phyloP scores from a whole-genome alignment of 2,329 filamentous ascomycete species.

The Blastomyces percursus region DNA sequence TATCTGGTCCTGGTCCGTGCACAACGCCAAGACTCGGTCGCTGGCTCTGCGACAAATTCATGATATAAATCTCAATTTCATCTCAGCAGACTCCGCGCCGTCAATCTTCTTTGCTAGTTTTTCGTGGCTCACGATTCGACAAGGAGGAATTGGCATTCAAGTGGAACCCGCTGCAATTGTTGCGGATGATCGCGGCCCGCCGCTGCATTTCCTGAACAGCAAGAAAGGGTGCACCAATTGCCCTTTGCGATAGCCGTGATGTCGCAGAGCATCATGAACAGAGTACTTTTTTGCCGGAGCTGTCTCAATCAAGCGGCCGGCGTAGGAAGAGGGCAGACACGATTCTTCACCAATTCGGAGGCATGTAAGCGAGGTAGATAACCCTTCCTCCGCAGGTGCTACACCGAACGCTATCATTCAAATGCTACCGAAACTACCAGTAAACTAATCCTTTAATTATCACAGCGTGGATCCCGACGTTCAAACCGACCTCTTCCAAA shows the following conservation, averaged over 20 bases:
- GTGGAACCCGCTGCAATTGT: background rate
- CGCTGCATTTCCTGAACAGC: background rate
- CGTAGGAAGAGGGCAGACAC: constrained; percentile 9
- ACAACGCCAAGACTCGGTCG: constrained; percentile 8
- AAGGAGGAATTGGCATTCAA: background rate
- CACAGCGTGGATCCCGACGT: constrained; percentile 26
- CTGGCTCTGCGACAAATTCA: background rate
- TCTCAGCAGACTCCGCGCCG: background rate
- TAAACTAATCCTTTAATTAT: background rate
- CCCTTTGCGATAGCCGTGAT: constrained; percentile 17
- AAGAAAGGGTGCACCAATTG: background rate
- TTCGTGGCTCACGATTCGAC: background rate
- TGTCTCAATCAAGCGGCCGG: constrained; percentile 23
- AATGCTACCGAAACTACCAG: background rate
- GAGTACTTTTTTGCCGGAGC: constrained; percentile 29
- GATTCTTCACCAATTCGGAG: constrained; percentile 24
- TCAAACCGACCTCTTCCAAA: constrained; percentile 29
- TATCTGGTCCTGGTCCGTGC: constrained; percentile 12
- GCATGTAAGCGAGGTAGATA: constrained; percentile 24
- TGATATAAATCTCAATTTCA: background rate
- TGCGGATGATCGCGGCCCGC: background rate
- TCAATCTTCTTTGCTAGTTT: background rate
- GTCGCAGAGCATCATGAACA: constrained; percentile 30
- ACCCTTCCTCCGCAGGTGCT: constrained; percentile 1
- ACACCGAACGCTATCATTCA: background rate